Conservation (phyloP, 495 filamentous ascomycete genomes). For the Parathielavia appendiculata region DNA sequence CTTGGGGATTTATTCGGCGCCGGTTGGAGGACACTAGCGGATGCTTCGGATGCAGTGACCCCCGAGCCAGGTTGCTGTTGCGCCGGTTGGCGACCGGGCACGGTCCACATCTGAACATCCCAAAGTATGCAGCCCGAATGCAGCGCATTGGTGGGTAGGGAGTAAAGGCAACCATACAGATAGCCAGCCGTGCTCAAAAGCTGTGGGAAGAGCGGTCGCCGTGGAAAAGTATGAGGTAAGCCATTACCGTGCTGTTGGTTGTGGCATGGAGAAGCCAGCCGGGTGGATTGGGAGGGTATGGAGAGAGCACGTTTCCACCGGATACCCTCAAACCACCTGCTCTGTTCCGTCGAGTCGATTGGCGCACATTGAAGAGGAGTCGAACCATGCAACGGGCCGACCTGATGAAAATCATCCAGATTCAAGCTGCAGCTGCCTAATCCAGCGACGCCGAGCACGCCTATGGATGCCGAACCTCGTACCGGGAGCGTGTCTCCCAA, state of each 20-base stretch:
- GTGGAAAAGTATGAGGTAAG: too few species aligned
- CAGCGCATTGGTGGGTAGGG: too few species aligned
- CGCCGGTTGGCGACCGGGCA: neutral
- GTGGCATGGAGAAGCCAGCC: too few species aligned
- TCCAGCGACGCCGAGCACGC: conserved; percentile 19
- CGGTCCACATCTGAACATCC: conserved; percentile 14
- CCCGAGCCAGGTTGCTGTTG: neutral
- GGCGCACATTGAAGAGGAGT: neutral
- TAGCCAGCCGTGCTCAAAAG: too few species aligned
- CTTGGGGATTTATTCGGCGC: too few species aligned
- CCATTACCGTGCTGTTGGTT: too few species aligned
- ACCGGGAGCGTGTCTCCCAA: neutral
- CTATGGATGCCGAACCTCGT: neutral
- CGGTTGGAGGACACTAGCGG: too few species aligned
- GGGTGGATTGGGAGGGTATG: neutral
- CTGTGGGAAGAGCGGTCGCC: neutral
- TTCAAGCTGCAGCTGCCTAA: conserved; percentile 18
- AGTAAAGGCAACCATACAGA: neutral
- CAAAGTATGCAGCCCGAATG: neutral
- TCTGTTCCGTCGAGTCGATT: neutral
- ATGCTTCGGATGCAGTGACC: neutral
- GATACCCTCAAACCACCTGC: neutral
- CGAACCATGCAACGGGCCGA: conserved; percentile 7
- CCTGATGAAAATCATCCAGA: conserved; percentile 2
- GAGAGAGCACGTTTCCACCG: neutral